Evolutionary conservation across 2,329 filamentous ascomycete genomes (phyloP), one percentile per base, ranked within the genome.

Genomic region (Arthrobotrys sphaeroides): DNA sequence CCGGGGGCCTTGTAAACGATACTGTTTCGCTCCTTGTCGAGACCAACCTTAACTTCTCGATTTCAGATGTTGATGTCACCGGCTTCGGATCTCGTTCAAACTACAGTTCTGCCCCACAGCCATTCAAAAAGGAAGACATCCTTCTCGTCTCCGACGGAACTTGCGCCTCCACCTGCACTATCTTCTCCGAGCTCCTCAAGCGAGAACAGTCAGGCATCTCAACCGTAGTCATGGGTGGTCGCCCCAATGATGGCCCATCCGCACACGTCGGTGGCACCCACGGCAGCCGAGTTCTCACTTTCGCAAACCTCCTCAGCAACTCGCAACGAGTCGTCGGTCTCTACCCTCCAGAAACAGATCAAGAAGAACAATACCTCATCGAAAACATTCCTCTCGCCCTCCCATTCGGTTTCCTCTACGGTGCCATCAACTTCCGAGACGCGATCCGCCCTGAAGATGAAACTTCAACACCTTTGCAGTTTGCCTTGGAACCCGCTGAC

Each of bases 81-180:
- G 75, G 73, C 2, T 74, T 68, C 42, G 77, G 73, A 12, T 38
- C 67, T 28, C 77, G 80, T 2, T 77, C 77, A 18, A 62, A 66
- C 45, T 53, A 64, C 20, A n/a, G 68, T 4, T 66, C 73, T 9
- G 73, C 77, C 1, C 49, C 62, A 3, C 78, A 79, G 51, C 79
- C 82, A 1, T 86, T 84, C 77, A 77, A 79, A 7, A 83, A 86
- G 0, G 80, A 84, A 22, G 78, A 85, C 57, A 84, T 85, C 38
- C 74, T 84, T 18, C 78, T 85, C 36, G 80, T 78, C 16, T 55
- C 84, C 4, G 87, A 89, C 77, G 88, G 88, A 20, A 83, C 83
- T 72, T 90, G 88, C 79, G 85, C 84, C 10, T 89, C 86, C 86
- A 88, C 88, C 1, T 90, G 88, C 81, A 85, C 87, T 20, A 82